phyloP scores from a whole-genome alignment of 345 rosid genomes.

The Eucalyptus pauciflora region DNA sequence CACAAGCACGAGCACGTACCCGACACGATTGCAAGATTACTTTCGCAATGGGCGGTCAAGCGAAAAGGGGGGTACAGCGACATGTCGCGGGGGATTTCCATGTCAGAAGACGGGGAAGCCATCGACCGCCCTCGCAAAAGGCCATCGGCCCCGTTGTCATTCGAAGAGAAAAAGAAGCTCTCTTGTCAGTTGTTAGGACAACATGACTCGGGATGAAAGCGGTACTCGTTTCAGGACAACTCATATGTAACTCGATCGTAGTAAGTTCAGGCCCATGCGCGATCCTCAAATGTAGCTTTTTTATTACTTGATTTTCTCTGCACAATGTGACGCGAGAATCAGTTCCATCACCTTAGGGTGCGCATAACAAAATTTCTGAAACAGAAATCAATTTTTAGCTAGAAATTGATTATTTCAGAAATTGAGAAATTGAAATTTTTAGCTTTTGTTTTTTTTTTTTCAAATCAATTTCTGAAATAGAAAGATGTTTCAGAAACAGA shows the following conservation, averaged over 20 bases:
- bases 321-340: not conserved
- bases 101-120: not conserved
- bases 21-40: not conserved
- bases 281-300: not conserved
- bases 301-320: not conserved
- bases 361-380: no score
- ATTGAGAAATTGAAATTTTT: no score
- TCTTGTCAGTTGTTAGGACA: not conserved
- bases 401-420: no score
- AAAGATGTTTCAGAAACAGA: no score
- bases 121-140: not conserved
- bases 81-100: not conserved
- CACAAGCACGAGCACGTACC: not conserved
- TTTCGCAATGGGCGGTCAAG: not conserved
- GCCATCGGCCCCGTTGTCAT: not conserved
- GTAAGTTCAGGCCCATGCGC: not conserved
- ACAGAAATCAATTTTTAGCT: no score
- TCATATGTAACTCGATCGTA: not conserved
- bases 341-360: not conserved
- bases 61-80: not conserved
- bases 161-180: not conserved
- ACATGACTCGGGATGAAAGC: not conserved
- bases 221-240: accelerated
- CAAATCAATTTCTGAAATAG: no score
- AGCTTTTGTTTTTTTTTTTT: no score